A percentile compares a stretch with the other conserved stretches of the same genome.
Conservation (phyloP, 306 rosid species). For the Quercus parvula region DNA sequence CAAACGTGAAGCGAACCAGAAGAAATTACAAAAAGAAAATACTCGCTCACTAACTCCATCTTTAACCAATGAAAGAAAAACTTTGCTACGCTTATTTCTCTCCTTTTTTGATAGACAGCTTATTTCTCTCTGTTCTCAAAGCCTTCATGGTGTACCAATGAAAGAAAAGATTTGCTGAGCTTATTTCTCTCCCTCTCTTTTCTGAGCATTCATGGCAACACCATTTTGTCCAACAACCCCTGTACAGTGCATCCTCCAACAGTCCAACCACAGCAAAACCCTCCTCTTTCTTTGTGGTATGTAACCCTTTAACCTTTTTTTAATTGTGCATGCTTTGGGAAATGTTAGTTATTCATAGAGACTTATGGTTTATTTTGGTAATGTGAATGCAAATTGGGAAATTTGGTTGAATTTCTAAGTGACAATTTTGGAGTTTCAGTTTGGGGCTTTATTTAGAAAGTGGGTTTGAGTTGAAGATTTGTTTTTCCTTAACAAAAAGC, state of each 20-base stretch:
- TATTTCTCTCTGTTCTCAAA: too few relatives aligned
- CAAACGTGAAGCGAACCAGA: too few relatives aligned
- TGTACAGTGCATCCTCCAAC: constrained; percentile 47
- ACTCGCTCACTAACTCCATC: too few relatives aligned
- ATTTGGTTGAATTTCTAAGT: background rate
- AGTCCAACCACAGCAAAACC: constrained; percentile 35
- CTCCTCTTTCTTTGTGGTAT: constrained; percentile 37
- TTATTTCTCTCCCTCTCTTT: background rate
- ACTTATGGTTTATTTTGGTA: background rate
- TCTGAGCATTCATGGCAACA: constrained; percentile 59
- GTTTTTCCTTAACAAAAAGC: background rate
- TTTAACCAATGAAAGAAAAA: too few relatives aligned
- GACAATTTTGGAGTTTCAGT: background rate
- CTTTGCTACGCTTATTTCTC: too few relatives aligned
- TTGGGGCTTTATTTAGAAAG: background rate
- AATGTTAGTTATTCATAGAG: background rate
- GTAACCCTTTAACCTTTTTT: background rate
- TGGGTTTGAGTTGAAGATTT: background rate
- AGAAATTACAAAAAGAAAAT: too few relatives aligned
- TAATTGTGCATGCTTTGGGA: background rate
- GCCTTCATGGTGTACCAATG: too few relatives aligned
- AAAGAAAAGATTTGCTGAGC: background rate
- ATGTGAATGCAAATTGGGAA: background rate
- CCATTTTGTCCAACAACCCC: constrained; percentile 46
- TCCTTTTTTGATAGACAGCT: too few relatives aligned